These are phyloP conservation scores for Suillus subluteus DNA, from an alignment of 768 basidiomycete species.

Conservation along the genomic window DNA sequence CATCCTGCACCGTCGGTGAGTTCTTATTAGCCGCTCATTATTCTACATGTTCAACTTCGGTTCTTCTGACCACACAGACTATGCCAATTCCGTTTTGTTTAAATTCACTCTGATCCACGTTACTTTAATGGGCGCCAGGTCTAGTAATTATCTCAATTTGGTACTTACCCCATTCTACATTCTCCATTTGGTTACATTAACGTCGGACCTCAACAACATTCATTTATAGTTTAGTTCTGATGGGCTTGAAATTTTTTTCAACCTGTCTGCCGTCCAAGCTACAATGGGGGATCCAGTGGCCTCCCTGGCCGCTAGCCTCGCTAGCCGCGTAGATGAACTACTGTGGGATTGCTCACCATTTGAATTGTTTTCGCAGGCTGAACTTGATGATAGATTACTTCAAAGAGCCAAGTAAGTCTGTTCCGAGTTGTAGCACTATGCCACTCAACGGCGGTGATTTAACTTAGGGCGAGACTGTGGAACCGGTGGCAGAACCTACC, in stretches of 20 bases:
- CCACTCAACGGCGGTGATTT: not conserved
- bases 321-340: not conserved
- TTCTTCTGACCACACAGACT: no score
- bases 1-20: no score
- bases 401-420: not conserved
- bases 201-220: not conserved
- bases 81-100: no score
- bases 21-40: no score
- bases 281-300: constrained; percentile 1
- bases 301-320: not conserved
- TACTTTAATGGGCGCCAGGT: no score
- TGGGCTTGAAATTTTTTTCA: not conserved
- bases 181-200: not conserved
- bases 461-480: not conserved
- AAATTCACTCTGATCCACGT: no score
- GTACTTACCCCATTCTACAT: not conserved
- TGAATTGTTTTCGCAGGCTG: not conserved
- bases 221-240: not conserved
- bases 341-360: not conserved
- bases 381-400: not conserved
- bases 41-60: no score
- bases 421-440: not conserved
- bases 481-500: not conserved
- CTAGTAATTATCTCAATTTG: no score
- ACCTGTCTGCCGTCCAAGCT: no score